Percentiles rank a stretch among this genome's conserved stretches.
phyloP scores from a whole-genome alignment of 768 basidiomycete genomes.

The Serendipita sp. region DNA sequence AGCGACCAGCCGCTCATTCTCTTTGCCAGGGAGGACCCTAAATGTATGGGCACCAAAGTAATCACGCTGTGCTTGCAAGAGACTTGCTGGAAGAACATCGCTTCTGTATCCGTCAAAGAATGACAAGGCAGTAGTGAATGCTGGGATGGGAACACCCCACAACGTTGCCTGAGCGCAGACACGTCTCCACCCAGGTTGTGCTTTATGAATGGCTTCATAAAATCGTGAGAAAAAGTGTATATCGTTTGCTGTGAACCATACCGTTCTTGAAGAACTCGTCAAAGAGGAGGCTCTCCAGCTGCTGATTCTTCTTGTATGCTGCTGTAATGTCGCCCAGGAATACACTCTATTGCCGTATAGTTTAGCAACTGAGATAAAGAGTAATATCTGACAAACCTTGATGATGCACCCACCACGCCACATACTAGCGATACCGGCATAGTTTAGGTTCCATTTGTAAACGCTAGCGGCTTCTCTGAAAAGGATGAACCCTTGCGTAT shows the following conservation, averaged over 20 bases:
- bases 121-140: slow-evolving; percentile 93
- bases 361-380: slow-evolving; percentile 8
- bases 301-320: slow-evolving; percentile 70
- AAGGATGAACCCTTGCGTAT: slow-evolving; percentile 99
- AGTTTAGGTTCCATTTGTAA: slow-evolving; percentile 85
- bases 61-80: slow-evolving; percentile 44
- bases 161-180: slow-evolving; percentile 90
- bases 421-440: slow-evolving; percentile 94
- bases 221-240: neutral
- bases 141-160: slow-evolving; percentile 95
- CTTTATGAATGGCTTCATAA: slow-evolving; percentile 62
- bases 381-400: slow-evolving; percentile 35
- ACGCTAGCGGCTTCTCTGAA: slow-evolving; percentile 97
- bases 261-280: slow-evolving; percentile 97
- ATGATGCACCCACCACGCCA: slow-evolving; percentile 99
- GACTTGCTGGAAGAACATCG: slow-evolving; percentile 32
- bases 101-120: slow-evolving; percentile 99
- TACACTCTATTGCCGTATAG: slow-evolving; percentile 38
- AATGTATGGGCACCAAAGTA: slow-evolving; percentile 99
- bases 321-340: slow-evolving; percentile 86
- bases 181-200: slow-evolving; percentile 96
- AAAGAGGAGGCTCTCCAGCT: slow-evolving; percentile 84
- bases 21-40: slow-evolving; percentile 82
- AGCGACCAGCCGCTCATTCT: slow-evolving; percentile 62
- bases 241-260: slow-evolving; percentile 14